Evolutionary conservation across 768 basidiomycete species (phyloP).

Genomic region (Saitozyma sp.): DNA sequence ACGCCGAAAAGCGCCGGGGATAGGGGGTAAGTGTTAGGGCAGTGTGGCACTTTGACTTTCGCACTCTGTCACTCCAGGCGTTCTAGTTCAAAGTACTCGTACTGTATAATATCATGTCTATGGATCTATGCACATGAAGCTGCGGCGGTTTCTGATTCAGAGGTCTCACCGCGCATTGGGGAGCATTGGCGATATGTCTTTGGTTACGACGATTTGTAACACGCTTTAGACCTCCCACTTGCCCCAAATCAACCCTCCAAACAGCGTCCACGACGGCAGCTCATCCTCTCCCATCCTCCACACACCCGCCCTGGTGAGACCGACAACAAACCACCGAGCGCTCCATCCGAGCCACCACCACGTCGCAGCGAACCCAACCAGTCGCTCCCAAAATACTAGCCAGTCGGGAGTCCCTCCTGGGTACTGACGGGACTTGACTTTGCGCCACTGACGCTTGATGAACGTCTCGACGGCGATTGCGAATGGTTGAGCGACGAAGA

Average conservation of each 20-base stretch:
- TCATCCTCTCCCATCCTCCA: conserved; percentile 14
- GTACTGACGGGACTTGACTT: conserved; percentile 9
- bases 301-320: conserved; percentile 26
- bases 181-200: too few relatives aligned
- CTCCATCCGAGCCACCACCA: conserved; percentile 45
- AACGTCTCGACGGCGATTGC: conserved; percentile 33
- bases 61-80: too few relatives aligned
- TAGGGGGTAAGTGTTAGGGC: too few relatives aligned
- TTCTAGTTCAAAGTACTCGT: too few relatives aligned
- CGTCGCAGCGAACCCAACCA: conserved; percentile 36
- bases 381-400: conserved; percentile 26
- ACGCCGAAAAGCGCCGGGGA: too few relatives aligned
- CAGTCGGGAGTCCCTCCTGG: conserved; percentile 16
- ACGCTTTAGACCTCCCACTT: conserved; percentile 24
- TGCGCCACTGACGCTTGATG: conserved; percentile 30
- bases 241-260: conserved; percentile 36
- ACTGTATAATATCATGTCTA: too few relatives aligned
- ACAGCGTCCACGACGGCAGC: conserved; percentile 11
- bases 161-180: too few relatives aligned
- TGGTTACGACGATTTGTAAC: not conserved
- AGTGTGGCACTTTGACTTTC: too few relatives aligned
- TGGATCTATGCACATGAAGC: too few relatives aligned
- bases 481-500: conserved; percentile 43
- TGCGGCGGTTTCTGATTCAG: too few relatives aligned
- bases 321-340: conserved; percentile 36